Percentiles rank a stretch among this genome's conserved stretches.
Evolutionary conservation across 805 yeast species (phyloP).

Genomic region (Starmerella stigmatis): DNA sequence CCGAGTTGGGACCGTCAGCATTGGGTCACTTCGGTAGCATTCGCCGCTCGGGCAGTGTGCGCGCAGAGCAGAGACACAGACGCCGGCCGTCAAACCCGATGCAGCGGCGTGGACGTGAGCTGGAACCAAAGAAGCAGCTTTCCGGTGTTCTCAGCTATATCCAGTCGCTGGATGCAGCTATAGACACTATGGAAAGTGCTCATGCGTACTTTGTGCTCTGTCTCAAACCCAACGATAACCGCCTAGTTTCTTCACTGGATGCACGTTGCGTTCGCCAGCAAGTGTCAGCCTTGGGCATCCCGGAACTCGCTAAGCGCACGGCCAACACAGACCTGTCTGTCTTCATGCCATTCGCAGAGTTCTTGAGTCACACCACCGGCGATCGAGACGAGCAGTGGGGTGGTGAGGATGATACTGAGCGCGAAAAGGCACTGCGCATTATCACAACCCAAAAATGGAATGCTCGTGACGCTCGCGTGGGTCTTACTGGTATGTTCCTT

Average conservation of each 20-base stretch:
- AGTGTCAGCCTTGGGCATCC: conserved; percentile 34
- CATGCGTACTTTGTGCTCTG: conserved; percentile 36
- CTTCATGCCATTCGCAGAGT: conserved; percentile 34
- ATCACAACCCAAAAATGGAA: conserved; percentile 30
- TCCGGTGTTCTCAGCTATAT: conserved; percentile 16
- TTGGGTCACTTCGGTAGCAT: conserved; percentile 11
- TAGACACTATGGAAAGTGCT: conserved; percentile 33
- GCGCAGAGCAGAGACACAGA: conserved; percentile 10
- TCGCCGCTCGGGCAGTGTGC: conserved; percentile 20
- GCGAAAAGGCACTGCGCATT: conserved; percentile 28
- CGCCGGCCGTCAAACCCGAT: conserved; percentile 14
- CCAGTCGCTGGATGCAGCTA: conserved; percentile 30
- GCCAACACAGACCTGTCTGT: conserved; percentile 32
- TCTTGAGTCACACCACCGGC: conserved; percentile 26
- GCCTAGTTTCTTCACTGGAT: conserved; percentile 32
- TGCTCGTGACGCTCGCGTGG: conserved; percentile 32
- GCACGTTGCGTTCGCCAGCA: conserved; percentile 37
- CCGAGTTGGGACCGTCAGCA: neutral
- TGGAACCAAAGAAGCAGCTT: conserved; percentile 3
- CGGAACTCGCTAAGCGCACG: conserved; percentile 35
- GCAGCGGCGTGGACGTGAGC: conserved; percentile 9
- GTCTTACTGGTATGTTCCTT: conserved; percentile 34
- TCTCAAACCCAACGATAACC: conserved; percentile 35
- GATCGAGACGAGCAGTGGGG: conserved; percentile 3
- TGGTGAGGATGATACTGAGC: conserved; percentile 24